phyloP scores from a whole-genome alignment of 495 filamentous ascomycete genomes.

The Hypoxylon subgilvum region DNA sequence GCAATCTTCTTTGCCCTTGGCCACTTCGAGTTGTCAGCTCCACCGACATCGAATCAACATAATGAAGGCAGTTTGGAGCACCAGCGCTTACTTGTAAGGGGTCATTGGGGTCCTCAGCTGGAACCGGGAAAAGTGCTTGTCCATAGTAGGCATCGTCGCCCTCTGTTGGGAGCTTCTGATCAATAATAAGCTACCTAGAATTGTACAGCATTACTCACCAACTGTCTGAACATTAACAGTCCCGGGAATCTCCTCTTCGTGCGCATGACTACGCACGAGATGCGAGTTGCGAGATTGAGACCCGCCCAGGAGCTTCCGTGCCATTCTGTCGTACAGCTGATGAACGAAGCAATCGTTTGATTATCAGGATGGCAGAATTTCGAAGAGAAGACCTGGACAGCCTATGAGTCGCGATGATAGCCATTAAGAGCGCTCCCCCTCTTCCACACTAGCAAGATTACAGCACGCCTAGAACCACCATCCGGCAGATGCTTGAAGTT shows the following conservation, averaged over 20 bases:
- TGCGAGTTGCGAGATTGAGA: constrained; percentile 9
- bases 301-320: not conserved
- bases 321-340: constrained; percentile 1
- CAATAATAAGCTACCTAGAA: not conserved
- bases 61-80: not conserved
- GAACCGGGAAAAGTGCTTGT: constrained; percentile 65
- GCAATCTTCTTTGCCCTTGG: constrained; percentile 60
- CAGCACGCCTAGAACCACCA: not conserved
- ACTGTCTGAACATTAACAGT: constrained; percentile 60
- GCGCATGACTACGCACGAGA: constrained; percentile 56
- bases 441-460: not conserved
- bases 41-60: not conserved
- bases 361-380: not conserved
- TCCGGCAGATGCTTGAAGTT: constrained; percentile 11
- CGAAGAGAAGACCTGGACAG: not conserved
- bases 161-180: constrained; percentile 40
- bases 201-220: constrained; percentile 19
- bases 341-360: not conserved
- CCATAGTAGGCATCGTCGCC: constrained; percentile 65
- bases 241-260: constrained; percentile 63
- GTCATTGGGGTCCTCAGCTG: constrained; percentile 65
- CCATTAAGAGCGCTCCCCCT: not conserved
- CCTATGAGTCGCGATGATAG: not conserved
- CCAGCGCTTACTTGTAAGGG: constrained; percentile 55
- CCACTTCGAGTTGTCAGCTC: constrained; percentile 49